phyloP scores from a whole-genome alignment of 1,284 basidiomycete species.

The Malassezia nana region DNA sequence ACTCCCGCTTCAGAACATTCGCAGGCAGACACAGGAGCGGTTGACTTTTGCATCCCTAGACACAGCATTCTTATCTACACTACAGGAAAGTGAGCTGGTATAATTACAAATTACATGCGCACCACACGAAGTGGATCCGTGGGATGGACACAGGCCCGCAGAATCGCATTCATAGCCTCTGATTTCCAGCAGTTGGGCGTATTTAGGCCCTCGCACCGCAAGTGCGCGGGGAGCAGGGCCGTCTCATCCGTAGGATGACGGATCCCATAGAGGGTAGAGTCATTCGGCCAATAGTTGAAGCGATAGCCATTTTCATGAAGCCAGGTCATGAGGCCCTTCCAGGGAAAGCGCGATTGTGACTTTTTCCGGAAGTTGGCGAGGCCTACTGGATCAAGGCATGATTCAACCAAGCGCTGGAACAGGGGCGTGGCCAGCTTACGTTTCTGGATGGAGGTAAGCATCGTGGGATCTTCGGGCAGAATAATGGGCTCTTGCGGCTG shows the following conservation, averaged over 20 bases:
- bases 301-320: constrained; percentile 18
- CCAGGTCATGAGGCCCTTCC: constrained; percentile 20
- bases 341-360: constrained; percentile 17
- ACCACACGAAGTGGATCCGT: constrained; percentile 17
- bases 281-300: constrained; percentile 19
- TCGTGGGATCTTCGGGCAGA: constrained; percentile 17
- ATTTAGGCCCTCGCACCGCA: constrained; percentile 17
- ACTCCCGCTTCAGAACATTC: not conserved
- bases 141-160: constrained; percentile 17
- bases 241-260: constrained; percentile 14
- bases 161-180: constrained; percentile 19
- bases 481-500: constrained; percentile 19
- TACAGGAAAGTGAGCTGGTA: not conserved
- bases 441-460: constrained; percentile 19
- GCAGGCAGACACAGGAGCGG: not conserved
- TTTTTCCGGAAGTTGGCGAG: constrained; percentile 19
- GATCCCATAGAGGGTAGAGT: constrained; percentile 17
- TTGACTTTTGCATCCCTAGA: not conserved
- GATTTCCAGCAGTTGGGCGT: constrained; percentile 20
- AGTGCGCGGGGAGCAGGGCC: constrained; percentile 14
- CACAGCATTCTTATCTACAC: not conserved
- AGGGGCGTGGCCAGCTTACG: constrained; percentile 18
- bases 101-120: constrained; percentile 8
- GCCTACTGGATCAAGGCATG: constrained; percentile 14
- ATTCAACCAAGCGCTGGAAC: constrained; percentile 18